Percentiles rank a stretch among this genome's conserved stretches.
These are phyloP conservation scores for Mollisiaceae sp. DNA, from an alignment of 2,329 filamentous ascomycete genomes.

Conservation along the genomic window DNA sequence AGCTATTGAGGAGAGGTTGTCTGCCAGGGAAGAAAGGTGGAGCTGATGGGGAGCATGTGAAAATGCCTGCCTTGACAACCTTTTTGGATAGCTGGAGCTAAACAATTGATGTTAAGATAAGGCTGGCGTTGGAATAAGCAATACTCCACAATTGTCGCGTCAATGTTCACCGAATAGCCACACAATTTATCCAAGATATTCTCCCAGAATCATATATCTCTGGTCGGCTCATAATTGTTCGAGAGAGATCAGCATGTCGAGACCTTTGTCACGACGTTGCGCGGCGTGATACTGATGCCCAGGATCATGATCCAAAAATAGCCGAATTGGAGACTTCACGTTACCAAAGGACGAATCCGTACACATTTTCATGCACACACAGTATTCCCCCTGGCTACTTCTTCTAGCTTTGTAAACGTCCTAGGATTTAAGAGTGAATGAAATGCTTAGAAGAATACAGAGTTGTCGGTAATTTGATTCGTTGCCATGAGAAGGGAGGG, in stretches of 20 bases:
- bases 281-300: not conserved
- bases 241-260: not conserved
- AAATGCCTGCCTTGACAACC: conserved; percentile 14
- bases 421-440: not conserved
- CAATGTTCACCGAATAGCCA: not conserved
- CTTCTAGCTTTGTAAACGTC: not conserved
- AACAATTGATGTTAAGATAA: conserved; percentile 4
- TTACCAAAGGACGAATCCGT: conserved; percentile 1
- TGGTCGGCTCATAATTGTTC: not conserved
- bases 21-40: conserved; percentile 8
- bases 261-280: not conserved
- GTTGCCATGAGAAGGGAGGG: too few relatives aligned
- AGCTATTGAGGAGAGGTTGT: not conserved
- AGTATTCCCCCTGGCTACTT: not conserved
- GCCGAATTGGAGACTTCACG: not conserved
- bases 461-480: too few relatives aligned
- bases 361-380: not conserved
- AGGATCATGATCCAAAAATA: conserved; percentile 7
- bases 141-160: not conserved
- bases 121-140: not conserved
- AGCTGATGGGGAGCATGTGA: conserved; percentile 17
- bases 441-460: too few relatives aligned
- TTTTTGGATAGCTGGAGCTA: conserved; percentile 2
- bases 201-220: not conserved
- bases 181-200: not conserved